Evolutionary conservation across 345 rosid genomes (phyloP).

Genomic region (Arabidopsis arenosa): DNA sequence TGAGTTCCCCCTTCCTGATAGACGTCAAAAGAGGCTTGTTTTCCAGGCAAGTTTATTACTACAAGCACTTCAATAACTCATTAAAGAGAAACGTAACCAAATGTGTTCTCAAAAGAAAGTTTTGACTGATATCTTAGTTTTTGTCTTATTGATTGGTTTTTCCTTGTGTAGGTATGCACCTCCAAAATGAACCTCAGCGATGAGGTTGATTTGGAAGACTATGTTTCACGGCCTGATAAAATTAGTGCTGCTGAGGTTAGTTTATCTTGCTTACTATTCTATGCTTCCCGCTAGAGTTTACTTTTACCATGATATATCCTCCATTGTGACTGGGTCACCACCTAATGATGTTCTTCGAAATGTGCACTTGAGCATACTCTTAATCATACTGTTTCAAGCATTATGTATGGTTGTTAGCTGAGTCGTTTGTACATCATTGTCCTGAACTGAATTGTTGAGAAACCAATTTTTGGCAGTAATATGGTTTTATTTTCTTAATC

Average conservation of each 20-base stretch:
- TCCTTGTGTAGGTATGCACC: slow-evolving; percentile 82
- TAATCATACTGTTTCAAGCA: neutral
- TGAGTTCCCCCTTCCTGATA: slow-evolving; percentile 94
- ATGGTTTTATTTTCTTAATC: slow-evolving; percentile 3
- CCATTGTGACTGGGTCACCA: neutral
- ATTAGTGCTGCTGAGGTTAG: slow-evolving; percentile 99
- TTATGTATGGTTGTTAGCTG: slow-evolving; percentile 18
- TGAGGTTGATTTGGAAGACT: slow-evolving; percentile 99
- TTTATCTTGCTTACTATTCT: slow-evolving; percentile 37
- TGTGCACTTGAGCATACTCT: slow-evolving; percentile 20
- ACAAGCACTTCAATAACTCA: slow-evolving; percentile 13
- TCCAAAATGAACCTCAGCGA: slow-evolving; percentile 95
- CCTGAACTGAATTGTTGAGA: slow-evolving; percentile 8
- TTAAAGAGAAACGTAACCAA: slow-evolving; percentile 11
- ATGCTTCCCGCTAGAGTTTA: neutral
- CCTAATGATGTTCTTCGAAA: slow-evolving; percentile 5
- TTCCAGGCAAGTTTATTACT: slow-evolving; percentile 66
- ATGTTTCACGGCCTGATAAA: slow-evolving; percentile 97
- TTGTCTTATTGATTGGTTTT: neutral
- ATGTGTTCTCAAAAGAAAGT: neutral
- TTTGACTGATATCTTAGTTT: neutral
- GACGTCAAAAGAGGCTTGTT: slow-evolving; percentile 99
- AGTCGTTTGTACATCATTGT: slow-evolving; percentile 19
- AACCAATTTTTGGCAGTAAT: slow-evolving; percentile 7
- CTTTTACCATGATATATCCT: neutral